Evolutionary conservation across 2,329 filamentous ascomycete species (phyloP).

Genomic region (Bipolaris zeicola): DNA sequence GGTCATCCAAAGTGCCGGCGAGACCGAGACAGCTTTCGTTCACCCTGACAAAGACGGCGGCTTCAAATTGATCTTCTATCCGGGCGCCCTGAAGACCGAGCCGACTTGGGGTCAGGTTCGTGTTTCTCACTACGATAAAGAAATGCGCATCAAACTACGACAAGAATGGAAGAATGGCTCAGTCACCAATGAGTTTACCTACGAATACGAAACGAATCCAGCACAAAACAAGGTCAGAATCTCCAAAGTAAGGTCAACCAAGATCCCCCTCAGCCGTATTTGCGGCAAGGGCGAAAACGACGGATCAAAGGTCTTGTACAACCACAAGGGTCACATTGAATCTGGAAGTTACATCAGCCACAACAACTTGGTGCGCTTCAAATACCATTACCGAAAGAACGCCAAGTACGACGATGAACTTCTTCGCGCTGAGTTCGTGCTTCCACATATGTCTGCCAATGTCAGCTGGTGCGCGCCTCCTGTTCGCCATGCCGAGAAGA

Average conservation of each 20-base stretch:
- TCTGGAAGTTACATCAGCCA: constrained; percentile 61
- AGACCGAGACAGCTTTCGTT: constrained; percentile 58
- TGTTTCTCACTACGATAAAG: constrained; percentile 56
- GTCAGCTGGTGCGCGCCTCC: constrained; percentile 62
- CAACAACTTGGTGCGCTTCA: constrained; percentile 59
- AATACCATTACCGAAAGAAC: constrained; percentile 61
- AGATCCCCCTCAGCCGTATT: constrained; percentile 47
- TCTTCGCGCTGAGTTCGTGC: constrained; percentile 60
- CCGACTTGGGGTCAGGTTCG: constrained; percentile 53
- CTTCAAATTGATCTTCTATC: constrained; percentile 47
- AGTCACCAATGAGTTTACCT: constrained; percentile 56
- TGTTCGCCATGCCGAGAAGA: constrained; percentile 56
- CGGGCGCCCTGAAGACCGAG: constrained; percentile 50
- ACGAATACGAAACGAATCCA: constrained; percentile 51
- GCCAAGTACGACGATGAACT: constrained; percentile 61
- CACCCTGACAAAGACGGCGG: constrained; percentile 45
- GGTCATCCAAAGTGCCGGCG: constrained; percentile 56
- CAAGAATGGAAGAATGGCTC: constrained; percentile 54
- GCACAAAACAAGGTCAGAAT: constrained; percentile 44
- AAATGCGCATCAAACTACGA: constrained; percentile 53
- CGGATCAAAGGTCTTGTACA: constrained; percentile 58
- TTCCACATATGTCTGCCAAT: constrained; percentile 60
- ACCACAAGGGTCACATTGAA: constrained; percentile 59
- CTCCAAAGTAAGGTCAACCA: constrained; percentile 46
- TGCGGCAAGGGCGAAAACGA: constrained; percentile 55